A percentile compares a stretch with the other conserved stretches of the same genome.
These are phyloP conservation scores for Penicillium silybi DNA, from an alignment of 495 filamentous ascomycete species.

Conservation along the genomic window DNA sequence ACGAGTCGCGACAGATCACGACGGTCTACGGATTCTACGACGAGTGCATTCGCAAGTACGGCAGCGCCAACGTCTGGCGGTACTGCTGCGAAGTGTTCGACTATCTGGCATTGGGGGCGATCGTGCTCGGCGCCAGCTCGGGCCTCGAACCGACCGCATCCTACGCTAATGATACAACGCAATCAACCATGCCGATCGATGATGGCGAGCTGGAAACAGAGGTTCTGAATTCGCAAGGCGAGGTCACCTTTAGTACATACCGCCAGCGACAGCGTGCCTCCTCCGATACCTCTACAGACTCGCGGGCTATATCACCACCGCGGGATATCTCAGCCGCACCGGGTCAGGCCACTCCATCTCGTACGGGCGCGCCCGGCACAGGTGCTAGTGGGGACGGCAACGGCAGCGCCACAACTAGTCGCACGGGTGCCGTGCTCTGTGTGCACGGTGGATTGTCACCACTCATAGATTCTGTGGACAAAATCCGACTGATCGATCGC, in stretches of 20 bases:
- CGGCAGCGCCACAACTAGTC: slow-evolving; percentile 52
- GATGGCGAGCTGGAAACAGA: slow-evolving; percentile 86
- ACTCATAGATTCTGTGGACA: slow-evolving; percentile 89
- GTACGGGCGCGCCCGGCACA: slow-evolving; percentile 73
- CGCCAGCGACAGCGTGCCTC: slow-evolving; percentile 41
- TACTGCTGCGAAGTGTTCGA: slow-evolving; percentile 99
- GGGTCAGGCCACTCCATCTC: slow-evolving; percentile 26
- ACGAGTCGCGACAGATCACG: slow-evolving; percentile 96
- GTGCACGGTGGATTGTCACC: slow-evolving; percentile 93
- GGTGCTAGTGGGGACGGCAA: slow-evolving; percentile 63
- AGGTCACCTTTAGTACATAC: slow-evolving; percentile 69
- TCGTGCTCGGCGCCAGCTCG: slow-evolving; percentile 85
- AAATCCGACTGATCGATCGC: slow-evolving; percentile 89
- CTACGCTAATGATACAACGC: slow-evolving; percentile 41
- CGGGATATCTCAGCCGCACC: slow-evolving; percentile 44
- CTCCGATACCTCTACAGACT: slow-evolving; percentile 32
- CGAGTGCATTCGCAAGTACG: slow-evolving; percentile 96
- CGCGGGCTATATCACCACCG: slow-evolving; percentile 41
- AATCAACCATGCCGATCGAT: slow-evolving; percentile 44
- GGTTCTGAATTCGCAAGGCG: slow-evolving; percentile 75
- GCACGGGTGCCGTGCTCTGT: slow-evolving; percentile 83
- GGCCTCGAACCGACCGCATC: slow-evolving; percentile 53
- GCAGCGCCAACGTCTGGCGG: slow-evolving; percentile 94
- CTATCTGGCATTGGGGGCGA: slow-evolving; percentile 90
- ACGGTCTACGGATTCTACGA: slow-evolving; percentile 99